A percentile compares a stretch with the other conserved stretches of the same genome.
phyloP scores from a whole-genome alignment of 1,139 yeast species.

The Saccharomycopsis crataegensis region DNA sequence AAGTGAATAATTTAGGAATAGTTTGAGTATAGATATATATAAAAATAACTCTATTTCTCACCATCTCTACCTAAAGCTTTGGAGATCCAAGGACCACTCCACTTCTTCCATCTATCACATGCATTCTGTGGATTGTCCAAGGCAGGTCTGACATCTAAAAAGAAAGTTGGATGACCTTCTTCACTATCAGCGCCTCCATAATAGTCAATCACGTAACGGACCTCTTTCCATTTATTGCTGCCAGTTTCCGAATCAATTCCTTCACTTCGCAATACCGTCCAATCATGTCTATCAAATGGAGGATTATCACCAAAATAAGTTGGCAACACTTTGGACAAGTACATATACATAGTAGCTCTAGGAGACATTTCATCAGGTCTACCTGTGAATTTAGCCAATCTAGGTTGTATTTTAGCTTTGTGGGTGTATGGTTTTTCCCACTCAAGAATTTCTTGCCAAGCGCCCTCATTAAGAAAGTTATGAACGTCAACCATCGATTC shows the following conservation, averaged over 20 bases:
- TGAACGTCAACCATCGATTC: conserved; percentile 97
- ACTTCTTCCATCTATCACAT: conserved; percentile 54
- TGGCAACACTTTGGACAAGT: conserved; percentile 67
- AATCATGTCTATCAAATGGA: conserved; percentile 97
- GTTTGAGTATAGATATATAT: too few relatives aligned
- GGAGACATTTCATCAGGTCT: conserved; percentile 85
- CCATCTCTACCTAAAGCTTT: conserved; percentile 8
- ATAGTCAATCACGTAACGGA: conserved; percentile 91
- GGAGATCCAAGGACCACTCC: conserved; percentile 33
- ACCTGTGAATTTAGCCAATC: conserved; percentile 83
- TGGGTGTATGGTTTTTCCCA: conserved; percentile 73
- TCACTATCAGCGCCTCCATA: conserved; percentile 92
- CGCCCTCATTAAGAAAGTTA: conserved; percentile 93
- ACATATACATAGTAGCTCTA: conserved; percentile 67
- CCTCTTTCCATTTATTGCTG: conserved; percentile 46
- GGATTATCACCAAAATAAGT: conserved; percentile 64
- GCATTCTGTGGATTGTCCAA: conserved; percentile 61
- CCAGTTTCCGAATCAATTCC: conserved; percentile 26
- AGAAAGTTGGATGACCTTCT: conserved; percentile 83
- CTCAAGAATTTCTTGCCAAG: conserved; percentile 87
- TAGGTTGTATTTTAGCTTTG: conserved; percentile 52
- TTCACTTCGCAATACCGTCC: conserved; percentile 77
- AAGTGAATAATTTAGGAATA: too few relatives aligned
- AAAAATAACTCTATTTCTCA: not conserved
- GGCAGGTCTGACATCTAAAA: conserved; percentile 93